phyloP scores from a whole-genome alignment of 108 stramenopile genomes.

The Cyclotella sp. region DNA sequence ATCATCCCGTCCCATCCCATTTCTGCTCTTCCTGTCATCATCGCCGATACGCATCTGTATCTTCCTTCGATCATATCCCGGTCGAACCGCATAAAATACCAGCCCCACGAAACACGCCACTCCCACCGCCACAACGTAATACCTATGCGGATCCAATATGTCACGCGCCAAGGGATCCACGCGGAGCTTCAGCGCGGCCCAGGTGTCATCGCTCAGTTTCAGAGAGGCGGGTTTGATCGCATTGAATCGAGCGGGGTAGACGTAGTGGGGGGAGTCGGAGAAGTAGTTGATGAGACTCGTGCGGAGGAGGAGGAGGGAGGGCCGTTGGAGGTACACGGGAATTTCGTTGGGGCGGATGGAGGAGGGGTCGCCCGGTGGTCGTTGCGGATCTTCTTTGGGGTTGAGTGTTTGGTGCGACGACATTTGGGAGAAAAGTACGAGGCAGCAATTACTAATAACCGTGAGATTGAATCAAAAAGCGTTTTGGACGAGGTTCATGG shows the following conservation, averaged over 20 bases:
- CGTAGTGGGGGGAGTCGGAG: slow-evolving; percentile 27
- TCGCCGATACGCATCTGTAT: slow-evolving; percentile 22
- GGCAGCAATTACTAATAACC: too few species aligned
- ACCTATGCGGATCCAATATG: slow-evolving; percentile 56
- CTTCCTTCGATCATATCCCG: slow-evolving; percentile 37
- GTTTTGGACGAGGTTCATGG: too few species aligned
- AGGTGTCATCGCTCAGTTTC: slow-evolving; percentile 42
- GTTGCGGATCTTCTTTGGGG: not conserved
- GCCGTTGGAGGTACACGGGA: slow-evolving; percentile 52
- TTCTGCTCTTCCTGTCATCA: slow-evolving; percentile 2
- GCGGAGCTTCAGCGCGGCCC: slow-evolving; percentile 56
- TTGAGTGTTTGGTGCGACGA: not conserved
- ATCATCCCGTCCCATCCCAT: not conserved
- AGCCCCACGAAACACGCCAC: slow-evolving; percentile 29
- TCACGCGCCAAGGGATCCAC: slow-evolving; percentile 57
- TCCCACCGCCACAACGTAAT: slow-evolving; percentile 22
- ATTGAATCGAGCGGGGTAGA: slow-evolving; percentile 54
- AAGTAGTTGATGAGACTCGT: slow-evolving; percentile 26
- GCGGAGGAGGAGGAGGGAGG: slow-evolving; percentile 30
- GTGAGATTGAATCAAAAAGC: too few species aligned
- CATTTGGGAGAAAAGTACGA: too few species aligned
- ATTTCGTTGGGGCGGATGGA: slow-evolving; percentile 37
- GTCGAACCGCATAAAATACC: slow-evolving; percentile 49
- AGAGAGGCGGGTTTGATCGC: slow-evolving; percentile 40
- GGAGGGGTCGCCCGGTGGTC: too few species aligned